Conservation (phyloP, 2,329 filamentous ascomycete genomes). For the Gyromitra esculenta region DNA sequence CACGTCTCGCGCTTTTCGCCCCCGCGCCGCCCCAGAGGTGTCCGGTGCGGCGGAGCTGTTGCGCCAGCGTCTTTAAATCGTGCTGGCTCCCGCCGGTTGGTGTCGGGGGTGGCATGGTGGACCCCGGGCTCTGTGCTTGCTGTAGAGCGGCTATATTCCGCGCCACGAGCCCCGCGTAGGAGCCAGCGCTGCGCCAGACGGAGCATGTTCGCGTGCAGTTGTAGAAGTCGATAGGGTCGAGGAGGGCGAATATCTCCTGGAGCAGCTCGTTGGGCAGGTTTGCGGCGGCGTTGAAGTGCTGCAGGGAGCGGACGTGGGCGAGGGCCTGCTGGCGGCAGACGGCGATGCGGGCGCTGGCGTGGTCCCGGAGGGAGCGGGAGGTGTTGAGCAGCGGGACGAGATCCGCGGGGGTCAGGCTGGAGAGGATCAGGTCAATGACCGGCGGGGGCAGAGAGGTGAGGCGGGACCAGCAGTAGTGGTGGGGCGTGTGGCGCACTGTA, state of each 20-base stretch:
- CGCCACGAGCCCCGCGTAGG: background rate
- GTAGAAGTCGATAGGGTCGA: conserved; percentile 31
- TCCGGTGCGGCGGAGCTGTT: conserved; percentile 1
- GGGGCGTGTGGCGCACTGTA: background rate
- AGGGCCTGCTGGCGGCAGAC: background rate
- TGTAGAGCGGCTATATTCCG: background rate
- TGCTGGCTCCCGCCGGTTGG: background rate
- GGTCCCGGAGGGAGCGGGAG: background rate
- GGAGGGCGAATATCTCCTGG: conserved; percentile 20
- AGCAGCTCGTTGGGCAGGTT: conserved; percentile 32
- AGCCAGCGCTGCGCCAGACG: conserved; percentile 15
- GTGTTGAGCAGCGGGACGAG: conserved; percentile 4
- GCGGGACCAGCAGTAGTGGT: background rate
- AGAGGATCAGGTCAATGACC: conserved; percentile 11
- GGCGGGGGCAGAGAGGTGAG: conserved; percentile 7
- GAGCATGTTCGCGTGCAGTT: conserved; percentile 12
- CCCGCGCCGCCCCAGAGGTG: background rate
- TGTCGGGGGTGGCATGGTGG: background rate
- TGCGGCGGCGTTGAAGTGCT: conserved; percentile 3
- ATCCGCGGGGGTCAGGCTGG: background rate
- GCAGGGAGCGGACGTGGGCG: background rate
- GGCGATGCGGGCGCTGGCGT: background rate
- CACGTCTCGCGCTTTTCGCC: background rate
- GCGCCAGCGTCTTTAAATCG: background rate
- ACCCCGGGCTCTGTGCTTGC: background rate